Conservation (phyloP, 176 grass and related monocot species). For the Avena eriantha region DNA sequence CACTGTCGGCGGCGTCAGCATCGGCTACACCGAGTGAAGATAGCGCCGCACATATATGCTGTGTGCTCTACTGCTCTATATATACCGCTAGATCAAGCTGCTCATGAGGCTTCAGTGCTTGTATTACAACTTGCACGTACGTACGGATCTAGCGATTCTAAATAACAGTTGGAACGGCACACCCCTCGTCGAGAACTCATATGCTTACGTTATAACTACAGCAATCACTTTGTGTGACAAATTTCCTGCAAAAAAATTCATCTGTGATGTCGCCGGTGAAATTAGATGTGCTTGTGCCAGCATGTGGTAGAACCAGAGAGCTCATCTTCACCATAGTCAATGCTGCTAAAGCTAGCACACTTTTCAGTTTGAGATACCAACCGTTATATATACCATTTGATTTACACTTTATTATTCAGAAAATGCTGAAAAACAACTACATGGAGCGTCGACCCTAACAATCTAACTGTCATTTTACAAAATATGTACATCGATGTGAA, state of each 20-base stretch:
- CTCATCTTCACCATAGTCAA: too few relatives aligned
- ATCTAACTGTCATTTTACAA: slow-evolving; percentile 14
- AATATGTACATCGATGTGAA: slow-evolving; percentile 43
- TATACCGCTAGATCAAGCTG: background rate
- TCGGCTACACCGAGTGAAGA: slow-evolving; percentile 54
- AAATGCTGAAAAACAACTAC: background rate
- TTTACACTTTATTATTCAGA: background rate
- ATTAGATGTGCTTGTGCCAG: too few relatives aligned
- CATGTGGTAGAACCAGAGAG: too few relatives aligned
- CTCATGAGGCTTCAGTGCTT: background rate
- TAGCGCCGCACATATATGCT: background rate
- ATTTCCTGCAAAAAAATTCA: background rate
- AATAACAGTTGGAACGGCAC: background rate
- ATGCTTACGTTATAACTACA: too few relatives aligned
- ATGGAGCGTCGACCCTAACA: background rate
- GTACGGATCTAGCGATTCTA: background rate
- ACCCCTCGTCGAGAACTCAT: too few relatives aligned
- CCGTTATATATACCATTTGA: background rate
- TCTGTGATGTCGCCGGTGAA: background rate
- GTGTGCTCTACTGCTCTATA: background rate
- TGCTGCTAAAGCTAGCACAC: too few relatives aligned
- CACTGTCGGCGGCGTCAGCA: slow-evolving; percentile 48
- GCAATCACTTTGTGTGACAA: too few relatives aligned
- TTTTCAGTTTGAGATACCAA: too few relatives aligned
- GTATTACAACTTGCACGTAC: background rate